Percentiles rank a stretch among this genome's conserved stretches.
Evolutionary conservation across 495 filamentous ascomycete species (phyloP).

Genomic region (Penicillium desertorum): DNA sequence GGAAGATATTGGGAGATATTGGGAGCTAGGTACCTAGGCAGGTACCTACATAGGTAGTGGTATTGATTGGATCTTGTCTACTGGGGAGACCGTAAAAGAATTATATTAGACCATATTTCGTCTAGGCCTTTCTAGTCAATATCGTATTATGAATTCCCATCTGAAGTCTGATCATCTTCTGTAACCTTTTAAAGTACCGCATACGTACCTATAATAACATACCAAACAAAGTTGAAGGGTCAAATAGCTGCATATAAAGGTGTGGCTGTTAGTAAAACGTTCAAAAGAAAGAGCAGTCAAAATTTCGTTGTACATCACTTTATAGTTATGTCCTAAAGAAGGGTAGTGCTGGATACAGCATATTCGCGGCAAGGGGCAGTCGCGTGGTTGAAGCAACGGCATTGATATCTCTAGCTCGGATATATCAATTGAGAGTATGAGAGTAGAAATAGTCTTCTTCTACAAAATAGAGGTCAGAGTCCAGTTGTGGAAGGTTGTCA

Average conservation of each 20-base stretch:
- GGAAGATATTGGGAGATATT: not conserved
- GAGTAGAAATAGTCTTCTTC: not conserved
- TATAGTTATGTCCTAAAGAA: not conserved
- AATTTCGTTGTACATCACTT: not conserved
- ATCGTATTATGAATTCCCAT: too few relatives aligned
- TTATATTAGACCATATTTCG: too few relatives aligned
- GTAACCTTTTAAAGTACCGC: too few relatives aligned
- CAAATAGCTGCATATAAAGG: too few relatives aligned
- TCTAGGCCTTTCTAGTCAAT: too few relatives aligned
- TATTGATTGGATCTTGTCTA: too few relatives aligned
- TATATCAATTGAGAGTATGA: not conserved
- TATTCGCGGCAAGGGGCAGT: not conserved
- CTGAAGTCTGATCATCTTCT: too few relatives aligned
- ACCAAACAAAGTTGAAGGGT: too few relatives aligned
- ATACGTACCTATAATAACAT: too few relatives aligned
- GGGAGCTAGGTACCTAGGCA: not conserved
- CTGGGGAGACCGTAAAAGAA: not conserved
- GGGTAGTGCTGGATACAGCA: slow-evolving; percentile 8
- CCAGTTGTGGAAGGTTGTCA: not conserved
- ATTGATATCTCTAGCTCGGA: not conserved
- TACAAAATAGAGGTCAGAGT: not conserved
- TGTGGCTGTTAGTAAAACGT: too few relatives aligned
- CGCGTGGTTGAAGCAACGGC: too few relatives aligned
- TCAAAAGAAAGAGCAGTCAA: not conserved
- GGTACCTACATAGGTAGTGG: not conserved